Percentiles rank a stretch among this genome's conserved stretches.
Conservation (phyloP, 208 protist genomes). For the Crithidia mellificae region DNA sequence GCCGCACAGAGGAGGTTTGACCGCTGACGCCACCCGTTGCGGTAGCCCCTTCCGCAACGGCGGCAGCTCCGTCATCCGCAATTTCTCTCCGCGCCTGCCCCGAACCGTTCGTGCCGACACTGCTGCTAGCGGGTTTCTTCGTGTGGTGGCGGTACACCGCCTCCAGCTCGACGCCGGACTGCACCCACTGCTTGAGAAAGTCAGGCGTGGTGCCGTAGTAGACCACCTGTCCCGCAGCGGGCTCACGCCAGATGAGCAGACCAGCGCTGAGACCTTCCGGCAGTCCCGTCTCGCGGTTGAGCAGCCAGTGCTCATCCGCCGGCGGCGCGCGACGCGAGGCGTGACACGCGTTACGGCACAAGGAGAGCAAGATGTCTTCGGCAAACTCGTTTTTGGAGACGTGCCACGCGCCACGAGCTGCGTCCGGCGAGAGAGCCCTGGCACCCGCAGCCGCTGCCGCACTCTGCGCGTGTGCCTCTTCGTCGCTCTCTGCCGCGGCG, state of each 20-base stretch:
- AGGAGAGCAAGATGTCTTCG: constrained; percentile 57
- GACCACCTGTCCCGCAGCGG: constrained; percentile 33
- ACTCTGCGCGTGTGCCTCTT: no score
- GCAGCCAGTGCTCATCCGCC: constrained; percentile 55
- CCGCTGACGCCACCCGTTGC: background rate
- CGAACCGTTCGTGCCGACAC: background rate
- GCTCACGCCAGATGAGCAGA: constrained; percentile 45
- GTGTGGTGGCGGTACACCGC: constrained; percentile 24
- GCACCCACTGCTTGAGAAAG: constrained; percentile 50
- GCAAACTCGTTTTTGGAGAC: constrained; percentile 38
- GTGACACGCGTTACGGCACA: constrained; percentile 55
- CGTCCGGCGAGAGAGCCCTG: background rate
- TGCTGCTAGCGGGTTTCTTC: background rate
- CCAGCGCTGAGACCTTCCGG: constrained; percentile 38
- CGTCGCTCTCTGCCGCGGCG: background rate
- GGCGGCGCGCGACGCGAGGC: constrained; percentile 38
- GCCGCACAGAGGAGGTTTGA: background rate
- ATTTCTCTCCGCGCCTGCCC: background rate
- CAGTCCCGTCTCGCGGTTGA: constrained; percentile 29
- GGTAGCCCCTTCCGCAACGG: background rate
- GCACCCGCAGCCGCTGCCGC: no score
- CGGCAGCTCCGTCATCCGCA: background rate
- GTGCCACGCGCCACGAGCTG: constrained; percentile 3
- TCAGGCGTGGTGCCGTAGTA: constrained; percentile 53
- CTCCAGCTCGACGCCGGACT: constrained; percentile 32